These are phyloP conservation scores for Gyrodon lividus DNA, from an alignment of 768 basidiomycete genomes.

Conservation along the genomic window DNA sequence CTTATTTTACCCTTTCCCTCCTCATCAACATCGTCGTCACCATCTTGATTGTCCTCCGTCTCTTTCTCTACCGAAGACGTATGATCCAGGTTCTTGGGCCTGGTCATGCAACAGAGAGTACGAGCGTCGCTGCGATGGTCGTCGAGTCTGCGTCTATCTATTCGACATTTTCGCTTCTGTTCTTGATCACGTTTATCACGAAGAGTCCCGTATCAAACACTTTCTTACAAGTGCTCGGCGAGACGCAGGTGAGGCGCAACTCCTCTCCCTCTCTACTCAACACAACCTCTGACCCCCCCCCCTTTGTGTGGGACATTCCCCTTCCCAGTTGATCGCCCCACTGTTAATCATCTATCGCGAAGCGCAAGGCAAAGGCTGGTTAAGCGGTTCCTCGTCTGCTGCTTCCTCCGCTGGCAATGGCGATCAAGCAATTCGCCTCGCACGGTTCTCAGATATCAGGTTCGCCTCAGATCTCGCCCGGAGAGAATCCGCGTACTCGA, in stretches of 20 bases:
- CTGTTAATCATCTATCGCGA: slow-evolving; percentile 40
- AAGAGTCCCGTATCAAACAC: slow-evolving; percentile 28
- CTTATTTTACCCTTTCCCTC: slow-evolving; percentile 29
- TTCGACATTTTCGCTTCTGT: slow-evolving; percentile 24
- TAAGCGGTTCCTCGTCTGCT: slow-evolving; percentile 15
- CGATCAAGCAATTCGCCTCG: slow-evolving; percentile 11
- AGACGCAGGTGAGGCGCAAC: slow-evolving; percentile 29
- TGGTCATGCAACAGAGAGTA: slow-evolving; percentile 22
- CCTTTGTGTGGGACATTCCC: not conserved
- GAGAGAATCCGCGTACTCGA: not conserved
- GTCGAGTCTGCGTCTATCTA: slow-evolving; percentile 32
- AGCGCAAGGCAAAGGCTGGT: slow-evolving; percentile 37
- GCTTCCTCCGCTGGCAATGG: not conserved
- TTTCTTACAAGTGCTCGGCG: slow-evolving; percentile 35
- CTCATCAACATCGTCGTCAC: slow-evolving; percentile 25
- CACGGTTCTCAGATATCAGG: slow-evolving; percentile 22
- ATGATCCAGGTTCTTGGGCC: slow-evolving; percentile 19
- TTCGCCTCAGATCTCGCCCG: slow-evolving; percentile 15
- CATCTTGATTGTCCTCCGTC: slow-evolving; percentile 24
- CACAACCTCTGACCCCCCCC: not conserved
- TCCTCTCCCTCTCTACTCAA: not conserved
- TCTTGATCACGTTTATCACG: slow-evolving; percentile 27
- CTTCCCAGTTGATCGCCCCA: slow-evolving; percentile 36
- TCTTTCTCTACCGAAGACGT: slow-evolving; percentile 26
- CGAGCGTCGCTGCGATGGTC: slow-evolving; percentile 25